phyloP scores from a whole-genome alignment of 2,329 filamentous ascomycete genomes.

The Sporothrix brunneoviolacea region DNA sequence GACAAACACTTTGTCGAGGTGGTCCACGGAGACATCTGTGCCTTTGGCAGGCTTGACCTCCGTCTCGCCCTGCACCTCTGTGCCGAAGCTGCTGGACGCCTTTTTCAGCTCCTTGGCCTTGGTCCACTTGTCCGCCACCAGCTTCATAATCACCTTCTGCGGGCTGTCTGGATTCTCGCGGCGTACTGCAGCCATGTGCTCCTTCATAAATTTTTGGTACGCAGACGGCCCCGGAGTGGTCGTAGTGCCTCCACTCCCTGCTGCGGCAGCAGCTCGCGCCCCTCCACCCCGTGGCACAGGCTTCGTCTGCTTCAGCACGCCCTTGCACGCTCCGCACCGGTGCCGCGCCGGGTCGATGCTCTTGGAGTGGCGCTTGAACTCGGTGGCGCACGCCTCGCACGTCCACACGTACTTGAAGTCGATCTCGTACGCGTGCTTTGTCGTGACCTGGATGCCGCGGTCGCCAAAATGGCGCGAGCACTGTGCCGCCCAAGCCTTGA shows the following conservation, averaged over 20 bases:
- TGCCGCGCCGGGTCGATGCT: slow-evolving; percentile 69
- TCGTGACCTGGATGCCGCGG: slow-evolving; percentile 70
- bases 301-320: slow-evolving; percentile 66
- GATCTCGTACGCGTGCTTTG: slow-evolving; percentile 83
- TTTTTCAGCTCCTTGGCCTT: slow-evolving; percentile 28
- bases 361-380: slow-evolving; percentile 79
- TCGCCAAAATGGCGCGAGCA: slow-evolving; percentile 50
- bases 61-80: slow-evolving; percentile 15
- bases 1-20: slow-evolving; percentile 16
- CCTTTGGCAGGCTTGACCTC: neutral
- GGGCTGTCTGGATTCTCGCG: slow-evolving; percentile 48
- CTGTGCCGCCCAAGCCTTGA: slow-evolving; percentile 22
- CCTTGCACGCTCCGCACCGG: slow-evolving; percentile 71
- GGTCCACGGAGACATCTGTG: slow-evolving; percentile 4
- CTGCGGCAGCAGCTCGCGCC: neutral
- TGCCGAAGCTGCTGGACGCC: slow-evolving; percentile 13
- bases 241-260: slow-evolving; percentile 7
- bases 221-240: slow-evolving; percentile 25
- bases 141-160: slow-evolving; percentile 63
- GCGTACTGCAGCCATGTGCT: slow-evolving; percentile 58
- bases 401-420: slow-evolving; percentile 89
- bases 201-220: slow-evolving; percentile 54
- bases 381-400: slow-evolving; percentile 60
- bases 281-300: slow-evolving; percentile 56
- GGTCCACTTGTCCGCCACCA: slow-evolving; percentile 58